Percentiles rank a stretch among this genome's conserved stretches.
These are phyloP conservation scores for Areca catechu DNA, from an alignment of 176 grass and related monocot species.

Conservation along the genomic window DNA sequence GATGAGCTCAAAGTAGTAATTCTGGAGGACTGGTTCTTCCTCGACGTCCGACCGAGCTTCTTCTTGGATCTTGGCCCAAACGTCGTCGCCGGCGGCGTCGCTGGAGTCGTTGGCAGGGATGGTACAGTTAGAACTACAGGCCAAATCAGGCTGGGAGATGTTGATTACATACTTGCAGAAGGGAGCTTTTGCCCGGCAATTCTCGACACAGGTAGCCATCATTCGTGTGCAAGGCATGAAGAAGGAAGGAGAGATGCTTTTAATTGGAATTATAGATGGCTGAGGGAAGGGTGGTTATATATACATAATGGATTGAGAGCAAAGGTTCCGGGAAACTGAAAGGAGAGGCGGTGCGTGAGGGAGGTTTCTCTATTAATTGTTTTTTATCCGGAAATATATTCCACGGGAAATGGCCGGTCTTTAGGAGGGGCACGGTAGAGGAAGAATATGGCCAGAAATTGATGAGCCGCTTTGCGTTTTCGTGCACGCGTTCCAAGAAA, in stretches of 20 bases:
- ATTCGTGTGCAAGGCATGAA: background rate
- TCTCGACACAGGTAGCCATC: conserved; percentile 80
- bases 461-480: background rate
- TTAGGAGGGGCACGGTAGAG: background rate
- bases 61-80: conserved; percentile 42
- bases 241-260: too few relatives aligned
- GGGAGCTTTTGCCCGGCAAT: conserved; percentile 17
- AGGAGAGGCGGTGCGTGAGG: background rate
- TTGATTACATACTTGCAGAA: conserved; percentile 11
- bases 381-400: conserved; percentile 1
- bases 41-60: conserved; percentile 55
- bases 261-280: too few relatives aligned
- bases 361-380: background rate
- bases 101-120: background rate
- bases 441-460: background rate
- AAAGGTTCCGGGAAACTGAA: too few relatives aligned
- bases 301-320: too few relatives aligned
- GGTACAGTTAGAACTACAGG: background rate
- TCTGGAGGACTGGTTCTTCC: conserved; percentile 48
- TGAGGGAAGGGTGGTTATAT: too few relatives aligned
- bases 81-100: conserved; percentile 22
- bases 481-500: too few relatives aligned
- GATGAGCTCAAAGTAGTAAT: conserved; percentile 54
- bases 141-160: conserved; percentile 8
- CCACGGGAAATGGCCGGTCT: background rate